These are phyloP conservation scores for Claviceps fusiformis DNA, from an alignment of 2,329 filamentous ascomycete species.

Conservation along the genomic window DNA sequence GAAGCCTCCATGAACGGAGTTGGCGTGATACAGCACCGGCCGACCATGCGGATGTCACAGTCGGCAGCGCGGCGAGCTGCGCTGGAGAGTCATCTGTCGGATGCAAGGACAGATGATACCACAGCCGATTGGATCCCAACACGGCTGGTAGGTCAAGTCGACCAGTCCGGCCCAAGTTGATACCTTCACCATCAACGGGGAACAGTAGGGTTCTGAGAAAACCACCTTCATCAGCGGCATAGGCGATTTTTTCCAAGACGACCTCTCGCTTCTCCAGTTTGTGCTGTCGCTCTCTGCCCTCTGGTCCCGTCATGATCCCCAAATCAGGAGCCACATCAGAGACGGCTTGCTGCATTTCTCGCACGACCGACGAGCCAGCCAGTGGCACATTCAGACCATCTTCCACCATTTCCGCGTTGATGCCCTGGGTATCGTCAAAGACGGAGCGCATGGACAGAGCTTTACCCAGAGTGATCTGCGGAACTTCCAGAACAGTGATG, in stretches of 20 bases:
- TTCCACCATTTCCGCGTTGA: slow-evolving; percentile 94
- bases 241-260: slow-evolving; percentile 72
- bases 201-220: slow-evolving; percentile 76
- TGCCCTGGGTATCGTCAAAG: slow-evolving; percentile 84
- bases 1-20: slow-evolving; percentile 80
- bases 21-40: slow-evolving; percentile 86
- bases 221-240: slow-evolving; percentile 67
- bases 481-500: slow-evolving; percentile 78
- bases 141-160: slow-evolving; percentile 65
- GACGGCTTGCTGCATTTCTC: slow-evolving; percentile 77
- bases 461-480: slow-evolving; percentile 67
- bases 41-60: slow-evolving; percentile 77
- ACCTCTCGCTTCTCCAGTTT: slow-evolving; percentile 70
- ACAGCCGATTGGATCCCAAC: slow-evolving; percentile 74
- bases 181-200: slow-evolving; percentile 63
- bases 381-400: slow-evolving; percentile 70
- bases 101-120: slow-evolving; percentile 88
- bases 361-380: slow-evolving; percentile 67
- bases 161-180: slow-evolving; percentile 62
- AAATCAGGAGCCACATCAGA: slow-evolving; percentile 65
- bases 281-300: slow-evolving; percentile 59
- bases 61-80: slow-evolving; percentile 55
- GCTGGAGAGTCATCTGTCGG: slow-evolving; percentile 78
- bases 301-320: slow-evolving; percentile 55
- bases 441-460: slow-evolving; percentile 79